Conservation (phyloP, 352 stramenopile genomes). For the Phytophthora vignae region DNA sequence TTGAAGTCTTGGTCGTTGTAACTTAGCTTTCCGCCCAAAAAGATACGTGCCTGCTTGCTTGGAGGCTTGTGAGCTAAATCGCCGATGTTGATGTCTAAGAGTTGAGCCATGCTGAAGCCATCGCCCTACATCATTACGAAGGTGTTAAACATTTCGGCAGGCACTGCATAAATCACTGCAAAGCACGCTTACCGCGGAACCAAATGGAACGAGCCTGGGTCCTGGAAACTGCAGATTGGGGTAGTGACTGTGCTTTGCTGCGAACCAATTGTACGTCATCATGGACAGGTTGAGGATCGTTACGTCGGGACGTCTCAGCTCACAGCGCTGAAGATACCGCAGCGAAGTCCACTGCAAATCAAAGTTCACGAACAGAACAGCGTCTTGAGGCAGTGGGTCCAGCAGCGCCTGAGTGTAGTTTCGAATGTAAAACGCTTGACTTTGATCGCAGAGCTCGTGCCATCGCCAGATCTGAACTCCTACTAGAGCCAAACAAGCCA, state of each 20-base stretch:
- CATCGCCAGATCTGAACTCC: constrained; percentile 47
- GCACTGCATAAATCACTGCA: not conserved
- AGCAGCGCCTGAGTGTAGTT: constrained; percentile 90
- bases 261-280: constrained; percentile 91
- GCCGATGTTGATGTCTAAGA: constrained; percentile 56
- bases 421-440: constrained; percentile 72
- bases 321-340: constrained; percentile 93
- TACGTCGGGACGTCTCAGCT: constrained; percentile 75
- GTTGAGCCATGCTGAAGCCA: constrained; percentile 53
- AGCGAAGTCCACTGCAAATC: constrained; percentile 93
- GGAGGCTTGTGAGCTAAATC: not conserved
- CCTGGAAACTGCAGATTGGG: constrained; percentile 71
- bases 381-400: constrained; percentile 77
- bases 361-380: constrained; percentile 93
- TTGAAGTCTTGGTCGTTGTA: constrained; percentile 68
- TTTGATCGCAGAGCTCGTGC: constrained; percentile 61
- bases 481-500: constrained; percentile 34
- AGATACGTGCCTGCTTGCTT: constrained; percentile 55
- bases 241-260: constrained; percentile 77
- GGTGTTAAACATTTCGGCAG: constrained; percentile 1
- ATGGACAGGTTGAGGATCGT: constrained; percentile 91
- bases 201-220: constrained; percentile 49
- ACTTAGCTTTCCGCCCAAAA: constrained; percentile 85
- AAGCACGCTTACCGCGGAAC: constrained; percentile 30
- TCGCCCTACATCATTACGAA: constrained; percentile 35